phyloP scores from a whole-genome alignment of 2,329 filamentous ascomycete species.

The Tolypocladium tundrense region DNA sequence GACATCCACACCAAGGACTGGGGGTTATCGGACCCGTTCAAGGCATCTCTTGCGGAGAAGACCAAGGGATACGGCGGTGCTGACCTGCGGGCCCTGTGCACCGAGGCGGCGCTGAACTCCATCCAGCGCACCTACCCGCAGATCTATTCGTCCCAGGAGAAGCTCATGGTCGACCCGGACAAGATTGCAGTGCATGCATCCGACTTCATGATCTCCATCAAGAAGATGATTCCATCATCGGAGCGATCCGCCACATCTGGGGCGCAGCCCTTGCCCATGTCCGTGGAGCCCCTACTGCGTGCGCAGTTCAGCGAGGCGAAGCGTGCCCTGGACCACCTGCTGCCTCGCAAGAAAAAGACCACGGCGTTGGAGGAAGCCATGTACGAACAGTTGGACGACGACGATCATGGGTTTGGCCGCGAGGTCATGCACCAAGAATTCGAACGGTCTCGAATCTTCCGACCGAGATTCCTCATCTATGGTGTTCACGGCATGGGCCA shows the following conservation, averaged over 20 bases:
- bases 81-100: conserved; percentile 86
- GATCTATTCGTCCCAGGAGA: conserved; percentile 84
- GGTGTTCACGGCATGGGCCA: conserved; percentile 91
- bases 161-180: conserved; percentile 76
- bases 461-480: conserved; percentile 74
- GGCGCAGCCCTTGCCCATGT: conserved; percentile 68
- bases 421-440: conserved; percentile 71
- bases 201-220: conserved; percentile 94
- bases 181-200: conserved; percentile 82
- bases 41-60: conserved; percentile 70
- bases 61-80: conserved; percentile 97
- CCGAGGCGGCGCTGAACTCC: conserved; percentile 88
- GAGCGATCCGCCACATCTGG: conserved; percentile 80
- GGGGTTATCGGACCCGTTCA: conserved; percentile 73
- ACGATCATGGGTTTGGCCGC: conserved; percentile 73
- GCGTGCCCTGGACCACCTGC: conserved; percentile 57
- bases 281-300: conserved; percentile 71
- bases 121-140: conserved; percentile 94
- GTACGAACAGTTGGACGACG: conserved; percentile 75
- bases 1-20: conserved; percentile 94
- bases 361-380: conserved; percentile 92
- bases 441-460: conserved; percentile 77
- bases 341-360: conserved; percentile 76
- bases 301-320: conserved; percentile 63
- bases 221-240: conserved; percentile 92